These are phyloP conservation scores for Antitrichia curtipendula DNA, from an alignment of 225 moss, liverwort and hornwort genomes.

Conservation along the genomic window DNA sequence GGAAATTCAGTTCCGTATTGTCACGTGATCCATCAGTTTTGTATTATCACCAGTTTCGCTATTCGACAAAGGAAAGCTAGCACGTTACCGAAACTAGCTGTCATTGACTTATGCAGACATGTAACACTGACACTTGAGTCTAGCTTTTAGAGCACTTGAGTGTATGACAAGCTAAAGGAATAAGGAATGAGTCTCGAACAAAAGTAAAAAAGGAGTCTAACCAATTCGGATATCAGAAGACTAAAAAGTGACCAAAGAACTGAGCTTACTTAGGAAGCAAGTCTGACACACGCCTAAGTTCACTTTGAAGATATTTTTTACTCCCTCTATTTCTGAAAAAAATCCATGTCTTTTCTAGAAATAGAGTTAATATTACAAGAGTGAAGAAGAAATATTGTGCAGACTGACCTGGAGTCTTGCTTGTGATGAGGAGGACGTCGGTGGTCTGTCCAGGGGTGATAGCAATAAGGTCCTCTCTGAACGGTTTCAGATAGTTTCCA, in stretches of 20 bases:
- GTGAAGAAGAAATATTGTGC: neutral
- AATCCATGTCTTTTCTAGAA: too few species aligned
- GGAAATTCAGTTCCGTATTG: neutral
- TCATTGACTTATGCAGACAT: neutral
- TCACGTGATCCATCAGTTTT: too few species aligned
- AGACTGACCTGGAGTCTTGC: conserved; percentile 4
- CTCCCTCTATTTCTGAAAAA: too few species aligned
- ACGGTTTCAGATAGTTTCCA: conserved; percentile 48
- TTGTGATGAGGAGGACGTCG: conserved; percentile 34
- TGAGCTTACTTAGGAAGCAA: neutral
- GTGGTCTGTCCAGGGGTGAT: conserved; percentile 42
- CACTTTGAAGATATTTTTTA: neutral
- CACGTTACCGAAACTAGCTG: neutral
- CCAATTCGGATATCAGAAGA: neutral
- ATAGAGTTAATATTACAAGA: too few species aligned
- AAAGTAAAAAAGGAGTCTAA: neutral
- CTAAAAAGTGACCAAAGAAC: neutral
- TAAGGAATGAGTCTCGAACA: too few species aligned
- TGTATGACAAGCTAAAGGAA: neutral
- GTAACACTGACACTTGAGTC: neutral
- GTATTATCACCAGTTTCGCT: neutral
- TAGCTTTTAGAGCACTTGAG: neutral
- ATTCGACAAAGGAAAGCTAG: neutral
- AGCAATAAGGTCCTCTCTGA: conserved; percentile 11
- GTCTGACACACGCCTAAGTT: neutral